Evolutionary conservation across 805 yeast genomes (phyloP), one percentile per base, ranked within the genome.

Genomic region (Candida fluviatilis): DNA sequence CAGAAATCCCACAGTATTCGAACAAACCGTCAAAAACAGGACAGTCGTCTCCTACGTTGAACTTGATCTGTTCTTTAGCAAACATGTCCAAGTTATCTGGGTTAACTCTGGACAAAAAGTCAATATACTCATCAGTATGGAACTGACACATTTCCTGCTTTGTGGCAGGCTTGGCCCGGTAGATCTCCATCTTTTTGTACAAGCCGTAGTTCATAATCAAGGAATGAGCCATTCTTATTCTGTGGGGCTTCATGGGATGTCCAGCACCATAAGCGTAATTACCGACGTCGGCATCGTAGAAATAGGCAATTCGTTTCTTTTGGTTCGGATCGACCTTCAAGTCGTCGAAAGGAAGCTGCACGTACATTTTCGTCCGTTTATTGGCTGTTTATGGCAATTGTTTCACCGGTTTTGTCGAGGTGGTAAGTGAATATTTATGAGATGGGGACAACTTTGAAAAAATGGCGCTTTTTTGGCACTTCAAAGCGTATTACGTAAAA

Each of bases 171-270:
- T 89, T 90, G 31, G 98, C 97, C 36, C 97, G 76, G 62, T 90
- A 90, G 35, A 93, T 87, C 59, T 93, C 98, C 96, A 93, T 91
- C 64, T 91, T 85, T 62, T 90, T 88, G 69, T 93, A 90, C 37
- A 93, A 74, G 1, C 97, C 98, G 61, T 93, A 93, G 65, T 91
- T 90, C 95, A 93, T 91, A 48, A 93, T 86, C 54, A 93, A 73
- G 30, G 95, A 87, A 62, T 93, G 98, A 5, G 98, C 95, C 95
- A 93, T 90, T 78, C 98, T 84, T 67, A 93, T 89, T 57, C 99
- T 80, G 62, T 91, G 97, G 17, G 99, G 99, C 60, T 93, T 93
- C 99, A 93, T 93, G 29, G 97, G 97, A 62, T 93, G 99, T 19
- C 96, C 96, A 4, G 96, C 93, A 40, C 98, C 98, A 58, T 93